phyloP scores from a whole-genome alignment of 192 early-diverging fungal genomes.

The Gamsiella multidivaricata region DNA sequence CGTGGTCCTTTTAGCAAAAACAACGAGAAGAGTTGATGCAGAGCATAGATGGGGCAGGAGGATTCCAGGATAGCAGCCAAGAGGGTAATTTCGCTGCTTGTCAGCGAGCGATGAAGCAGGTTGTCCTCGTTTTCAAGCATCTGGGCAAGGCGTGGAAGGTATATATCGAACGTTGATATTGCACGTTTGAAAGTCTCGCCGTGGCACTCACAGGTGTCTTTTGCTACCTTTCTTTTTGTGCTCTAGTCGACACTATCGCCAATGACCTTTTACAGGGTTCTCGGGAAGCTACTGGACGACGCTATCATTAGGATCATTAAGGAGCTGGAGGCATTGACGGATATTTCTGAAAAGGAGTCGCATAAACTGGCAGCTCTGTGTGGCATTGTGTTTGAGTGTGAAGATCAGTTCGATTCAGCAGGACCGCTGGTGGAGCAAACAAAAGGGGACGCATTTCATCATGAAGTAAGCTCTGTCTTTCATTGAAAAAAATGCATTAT shows the following conservation, averaged over 20 bases:
- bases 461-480: constrained; percentile 24
- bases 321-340: constrained; percentile 49
- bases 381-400: constrained; percentile 50
- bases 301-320: constrained; percentile 35
- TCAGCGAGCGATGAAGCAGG: constrained; percentile 63
- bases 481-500: background rate
- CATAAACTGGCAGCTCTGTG: constrained; percentile 53
- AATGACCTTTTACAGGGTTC: constrained; percentile 31
- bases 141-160: constrained; percentile 71
- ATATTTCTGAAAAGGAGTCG: constrained; percentile 56
- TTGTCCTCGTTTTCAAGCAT: constrained; percentile 58
- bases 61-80: constrained; percentile 49
- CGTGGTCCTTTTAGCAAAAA: constrained; percentile 56
- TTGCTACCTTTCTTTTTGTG: background rate
- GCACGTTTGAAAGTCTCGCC: no score
- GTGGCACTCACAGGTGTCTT: background rate
- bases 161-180: no score
- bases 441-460: constrained; percentile 17
- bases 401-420: constrained; percentile 51
- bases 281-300: constrained; percentile 47
- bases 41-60: constrained; percentile 52
- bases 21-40: constrained; percentile 62
- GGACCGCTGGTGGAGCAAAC: constrained; percentile 25
- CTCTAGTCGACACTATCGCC: constrained; percentile 34
- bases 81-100: constrained; percentile 59